phyloP scores from a whole-genome alignment of 2,329 filamentous ascomycete genomes.

The Fusarium heterosporum region DNA sequence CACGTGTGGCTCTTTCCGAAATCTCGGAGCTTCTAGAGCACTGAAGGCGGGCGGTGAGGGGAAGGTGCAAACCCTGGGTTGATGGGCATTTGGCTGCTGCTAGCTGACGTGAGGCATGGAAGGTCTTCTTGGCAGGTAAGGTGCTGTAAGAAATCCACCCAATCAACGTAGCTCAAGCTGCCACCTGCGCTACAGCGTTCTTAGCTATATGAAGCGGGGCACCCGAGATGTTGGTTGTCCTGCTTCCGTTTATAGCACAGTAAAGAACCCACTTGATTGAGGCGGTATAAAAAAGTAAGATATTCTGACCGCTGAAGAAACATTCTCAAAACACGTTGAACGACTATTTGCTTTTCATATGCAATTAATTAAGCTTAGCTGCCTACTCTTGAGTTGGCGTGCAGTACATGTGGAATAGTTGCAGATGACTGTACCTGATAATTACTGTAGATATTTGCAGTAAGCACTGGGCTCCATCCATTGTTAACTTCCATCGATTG shows the following conservation, averaged over 20 bases:
- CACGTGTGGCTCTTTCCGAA: slow-evolving; percentile 30
- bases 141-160: slow-evolving; percentile 20
- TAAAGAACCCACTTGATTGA: slow-evolving; percentile 16
- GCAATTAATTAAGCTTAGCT: slow-evolving; percentile 3
- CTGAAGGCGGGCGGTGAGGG: slow-evolving; percentile 11
- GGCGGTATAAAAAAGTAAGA: slow-evolving; percentile 19
- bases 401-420: slow-evolving; percentile 17
- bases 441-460: slow-evolving; percentile 12
- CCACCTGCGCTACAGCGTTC: slow-evolving; percentile 32
- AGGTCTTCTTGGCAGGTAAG: slow-evolving; percentile 21
- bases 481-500: slow-evolving; percentile 7
- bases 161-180: slow-evolving; percentile 31
- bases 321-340: slow-evolving; percentile 2
- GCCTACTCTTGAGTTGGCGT: slow-evolving; percentile 3
- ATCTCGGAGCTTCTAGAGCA: too few relatives aligned
- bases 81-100: background rate
- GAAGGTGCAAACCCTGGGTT: slow-evolving; percentile 6
- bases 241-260: slow-evolving; percentile 33
- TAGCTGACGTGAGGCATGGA: slow-evolving; percentile 42
- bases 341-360: background rate
- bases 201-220: slow-evolving; percentile 25
- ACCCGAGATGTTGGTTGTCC: slow-evolving; percentile 6
- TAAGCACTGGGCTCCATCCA: slow-evolving; percentile 3
- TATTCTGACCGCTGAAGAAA: slow-evolving; percentile 15
- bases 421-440: background rate